Base-by-base conservation (phyloP, 305 asterid species). In the Andrographis paniculata region DNA sequence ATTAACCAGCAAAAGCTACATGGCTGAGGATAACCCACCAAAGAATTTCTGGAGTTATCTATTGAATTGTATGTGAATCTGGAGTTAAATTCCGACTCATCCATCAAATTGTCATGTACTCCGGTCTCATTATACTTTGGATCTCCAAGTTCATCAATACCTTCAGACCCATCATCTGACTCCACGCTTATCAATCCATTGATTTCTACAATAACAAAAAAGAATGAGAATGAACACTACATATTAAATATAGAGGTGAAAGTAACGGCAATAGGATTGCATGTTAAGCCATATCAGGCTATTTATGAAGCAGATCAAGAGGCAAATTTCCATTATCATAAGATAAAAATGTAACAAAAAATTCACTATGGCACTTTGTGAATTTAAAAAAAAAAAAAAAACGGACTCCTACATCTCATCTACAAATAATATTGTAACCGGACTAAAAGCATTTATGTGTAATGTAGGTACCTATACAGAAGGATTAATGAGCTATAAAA, bases 111-210 rank as follows among this genome's bases (percentile, higher is more conserved):
- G 38, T 55, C 38, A 45, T 63, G 37, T 52, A 63, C 59, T 56
- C n/a, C 60, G 20, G 56, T 59, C 59, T 55, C 64, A 20, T 59
- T 64, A 45, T 49, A 48, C 64, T 24, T 61, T 64, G 40, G 53
- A 48, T 57, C 63, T 65, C 68, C 48, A 30, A 39, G 59, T 47
- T 56, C 62, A 21, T 55, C 65, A 38, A 56, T 21, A 63, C 39
- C 47, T 47, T 78, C 94, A 49, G 80, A 79, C 61, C 78, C 94
- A 23, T 67, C 60, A 55, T 89, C 98, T 45, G 95, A 80, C 45
- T 73, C 94, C 75, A 89, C 62, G 47, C 64, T 66, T 65, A 89
- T 82, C 57, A 65, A 54, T 65, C 66, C 58, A 53, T 58, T 60
- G 49, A 59, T 69, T 50, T 67, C 95, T 74, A 64, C 48, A 65